phyloP scores from a whole-genome alignment of 2,329 filamentous ascomycete species.

The Ophiosphaerella herpotricha region DNA sequence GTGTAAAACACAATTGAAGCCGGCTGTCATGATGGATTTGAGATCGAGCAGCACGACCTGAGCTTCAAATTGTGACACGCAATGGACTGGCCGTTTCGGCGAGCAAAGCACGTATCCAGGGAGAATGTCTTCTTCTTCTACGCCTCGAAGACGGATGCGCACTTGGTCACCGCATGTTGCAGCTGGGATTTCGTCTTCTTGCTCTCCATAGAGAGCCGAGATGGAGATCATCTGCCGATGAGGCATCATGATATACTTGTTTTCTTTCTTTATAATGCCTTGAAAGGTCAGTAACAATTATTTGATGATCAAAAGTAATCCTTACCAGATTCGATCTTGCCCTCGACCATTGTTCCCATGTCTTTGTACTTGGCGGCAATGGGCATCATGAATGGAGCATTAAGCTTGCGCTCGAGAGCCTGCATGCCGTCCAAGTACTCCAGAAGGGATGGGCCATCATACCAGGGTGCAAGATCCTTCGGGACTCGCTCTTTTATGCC shows the following conservation, averaged over 20 bases:
- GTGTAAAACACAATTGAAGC: conserved; percentile 97
- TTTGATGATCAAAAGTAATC: background rate
- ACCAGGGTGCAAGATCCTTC: conserved; percentile 78
- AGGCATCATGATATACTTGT: conserved; percentile 90
- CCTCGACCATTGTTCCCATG: conserved; percentile 96
- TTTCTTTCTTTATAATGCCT: conserved; percentile 85
- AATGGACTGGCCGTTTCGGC: conserved; percentile 90
- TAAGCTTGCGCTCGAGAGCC: conserved; percentile 90
- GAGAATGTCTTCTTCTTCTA: conserved; percentile 95
- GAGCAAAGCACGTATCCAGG: conserved; percentile 97
- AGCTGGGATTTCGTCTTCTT: conserved; percentile 83
- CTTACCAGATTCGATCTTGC: conserved; percentile 83
- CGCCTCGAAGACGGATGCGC: conserved; percentile 85
- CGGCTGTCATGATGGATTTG: conserved; percentile 89
- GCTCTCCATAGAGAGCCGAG: conserved; percentile 88
- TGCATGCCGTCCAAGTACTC: conserved; percentile 96
- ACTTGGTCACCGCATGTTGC: conserved; percentile 95
- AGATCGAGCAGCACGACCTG: conserved; percentile 95
- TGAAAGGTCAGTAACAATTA: background rate
- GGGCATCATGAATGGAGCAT: conserved; percentile 99
- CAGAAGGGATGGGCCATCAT: conserved; percentile 84
- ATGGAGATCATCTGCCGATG: conserved; percentile 82
- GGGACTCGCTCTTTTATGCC: conserved; percentile 87
- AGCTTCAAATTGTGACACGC: conserved; percentile 86
- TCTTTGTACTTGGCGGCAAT: conserved; percentile 95